Base-by-base conservation (phyloP, 495 filamentous ascomycete species). In the Pyronema domesticum region DNA sequence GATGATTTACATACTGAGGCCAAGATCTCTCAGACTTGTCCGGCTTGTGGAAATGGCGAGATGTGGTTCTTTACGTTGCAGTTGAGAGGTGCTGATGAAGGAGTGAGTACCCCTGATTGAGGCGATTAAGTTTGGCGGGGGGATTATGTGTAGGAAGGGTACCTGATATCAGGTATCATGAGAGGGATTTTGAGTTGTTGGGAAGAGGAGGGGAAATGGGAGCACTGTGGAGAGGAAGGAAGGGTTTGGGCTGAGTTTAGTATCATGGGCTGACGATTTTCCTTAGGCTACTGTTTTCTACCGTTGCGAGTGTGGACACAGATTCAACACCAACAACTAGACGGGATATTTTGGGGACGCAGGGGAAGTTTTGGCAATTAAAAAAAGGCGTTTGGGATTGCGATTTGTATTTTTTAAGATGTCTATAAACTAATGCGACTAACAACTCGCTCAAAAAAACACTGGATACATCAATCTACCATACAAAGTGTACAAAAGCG, bases 41-140 rank as follows among this genome's bases (percentile, higher is more conserved):
- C 80, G 8, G 78, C 83, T 58, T 96, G 89, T 66, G 87, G 82
- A 6, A 75, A 79, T 50, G 79, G 77, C 45, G 83, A 94, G 63
- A 85, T 96, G 68, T 83, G 80, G 64, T 96, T 78, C 66, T 85
- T 81, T 33, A 81, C 85, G 3, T 76, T 86, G 47, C 93, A 98
- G 67, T 70, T 95, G 65, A 78, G 89, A 55, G 81, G 86, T 72
- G 93, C 91, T 4, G 91, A 96, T 68, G 93, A 96, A 76, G 93
- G 93, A 37, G 58, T 59, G 35, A 53, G 57, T 45, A 23, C 35
- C 33, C 8, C 19, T 37, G 8, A n/a, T 5, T 53, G 1, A 5
- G 6, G n/a, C 10, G 15, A 4, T 54, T 55, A 3, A 52, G 55
- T 37, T 55, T 50, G 23, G 49, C 18, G 11, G 30, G 9, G 30